phyloP scores from a whole-genome alignment of 208 protist species.

The Leishmania turanica region DNA sequence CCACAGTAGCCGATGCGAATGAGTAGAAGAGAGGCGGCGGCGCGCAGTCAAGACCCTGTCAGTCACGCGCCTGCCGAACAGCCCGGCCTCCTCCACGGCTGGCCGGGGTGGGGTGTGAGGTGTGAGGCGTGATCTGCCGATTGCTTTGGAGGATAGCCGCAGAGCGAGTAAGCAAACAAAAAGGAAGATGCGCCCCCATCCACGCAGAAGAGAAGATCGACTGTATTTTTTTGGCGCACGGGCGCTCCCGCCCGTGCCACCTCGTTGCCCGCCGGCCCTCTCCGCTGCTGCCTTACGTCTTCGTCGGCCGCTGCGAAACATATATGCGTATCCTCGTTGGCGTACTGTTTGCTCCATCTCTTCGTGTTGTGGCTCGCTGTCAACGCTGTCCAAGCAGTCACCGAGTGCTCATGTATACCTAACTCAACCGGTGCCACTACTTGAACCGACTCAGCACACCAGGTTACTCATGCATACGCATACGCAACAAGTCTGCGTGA shows the following conservation, averaged over 20 bases:
- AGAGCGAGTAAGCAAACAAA: background rate
- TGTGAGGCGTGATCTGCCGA: background rate
- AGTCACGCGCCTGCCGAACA: background rate
- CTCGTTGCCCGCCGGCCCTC: background rate
- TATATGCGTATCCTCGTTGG: background rate
- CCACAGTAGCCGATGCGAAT: slow-evolving; percentile 8
- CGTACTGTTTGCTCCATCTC: background rate
- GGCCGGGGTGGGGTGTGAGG: background rate
- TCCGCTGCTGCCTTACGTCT: background rate
- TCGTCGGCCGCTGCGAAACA: background rate
- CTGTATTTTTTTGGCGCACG: background rate
- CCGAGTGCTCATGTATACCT: background rate
- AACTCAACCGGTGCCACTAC: background rate
- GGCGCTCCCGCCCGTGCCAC: background rate
- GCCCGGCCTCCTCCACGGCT: background rate
- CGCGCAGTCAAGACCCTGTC: background rate
- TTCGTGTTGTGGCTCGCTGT: background rate
- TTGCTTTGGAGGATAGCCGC: background rate
- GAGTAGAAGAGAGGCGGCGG: no score
- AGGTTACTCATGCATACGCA: background rate
- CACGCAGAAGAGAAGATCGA: background rate
- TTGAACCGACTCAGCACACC: background rate
- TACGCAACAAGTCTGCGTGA: background rate
- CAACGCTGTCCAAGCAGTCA: background rate
- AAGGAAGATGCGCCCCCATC: background rate